These are phyloP conservation scores for Aspergillus alliaceus DNA, from an alignment of 2,329 filamentous ascomycete genomes.

Conservation along the genomic window DNA sequence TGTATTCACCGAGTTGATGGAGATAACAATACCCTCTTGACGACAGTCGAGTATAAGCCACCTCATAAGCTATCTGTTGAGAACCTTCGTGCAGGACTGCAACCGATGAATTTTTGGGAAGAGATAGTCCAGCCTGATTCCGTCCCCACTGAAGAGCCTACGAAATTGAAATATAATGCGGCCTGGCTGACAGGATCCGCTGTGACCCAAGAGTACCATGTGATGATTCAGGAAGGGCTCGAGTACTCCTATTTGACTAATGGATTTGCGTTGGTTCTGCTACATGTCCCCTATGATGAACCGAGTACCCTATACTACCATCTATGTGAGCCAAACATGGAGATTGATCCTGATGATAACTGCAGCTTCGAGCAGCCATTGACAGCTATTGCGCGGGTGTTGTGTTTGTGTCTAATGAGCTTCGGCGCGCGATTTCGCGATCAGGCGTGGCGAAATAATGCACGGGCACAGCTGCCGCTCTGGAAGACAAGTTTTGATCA, in stretches of 20 bases:
- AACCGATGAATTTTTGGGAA: slow-evolving; percentile 18
- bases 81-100: slow-evolving; percentile 16
- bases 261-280: slow-evolving; percentile 20
- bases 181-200: slow-evolving; percentile 17
- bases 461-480: slow-evolving; percentile 9
- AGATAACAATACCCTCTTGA: slow-evolving; percentile 11
- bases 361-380: not conserved
- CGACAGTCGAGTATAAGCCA: slow-evolving; percentile 20
- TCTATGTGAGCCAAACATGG: slow-evolving; percentile 25
- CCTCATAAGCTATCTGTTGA: slow-evolving; percentile 19
- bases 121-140: slow-evolving; percentile 14
- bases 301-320: slow-evolving; percentile 28
- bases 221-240: slow-evolving; percentile 30
- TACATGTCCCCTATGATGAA: slow-evolving; percentile 21
- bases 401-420: slow-evolving; percentile 23
- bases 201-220: slow-evolving; percentile 26
- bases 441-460: slow-evolving; percentile 19
- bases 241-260: slow-evolving; percentile 28
- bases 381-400: slow-evolving; percentile 15
- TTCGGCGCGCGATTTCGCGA: slow-evolving; percentile 13
- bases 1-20: slow-evolving; percentile 22
- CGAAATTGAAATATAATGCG: slow-evolving; percentile 25
- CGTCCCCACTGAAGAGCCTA: slow-evolving; percentile 8
- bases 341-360: not conserved
- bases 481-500: slow-evolving; percentile 20